Percentiles rank a stretch among this genome's conserved stretches.
phyloP scores from a whole-genome alignment of 2,329 filamentous ascomycete genomes.

The Clarireedia homoeocarpa region DNA sequence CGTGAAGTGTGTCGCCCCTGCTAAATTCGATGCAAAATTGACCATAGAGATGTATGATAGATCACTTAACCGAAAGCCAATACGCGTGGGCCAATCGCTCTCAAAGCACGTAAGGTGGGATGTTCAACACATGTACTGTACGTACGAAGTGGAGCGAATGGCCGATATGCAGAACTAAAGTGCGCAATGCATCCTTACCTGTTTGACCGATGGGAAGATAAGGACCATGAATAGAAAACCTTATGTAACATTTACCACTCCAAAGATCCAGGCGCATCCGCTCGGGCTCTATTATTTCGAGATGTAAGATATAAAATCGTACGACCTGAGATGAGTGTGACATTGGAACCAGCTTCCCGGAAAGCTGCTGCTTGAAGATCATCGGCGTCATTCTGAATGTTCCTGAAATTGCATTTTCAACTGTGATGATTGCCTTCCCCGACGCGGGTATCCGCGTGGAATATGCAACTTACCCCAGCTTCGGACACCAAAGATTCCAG shows the following conservation, averaged over 20 bases:
- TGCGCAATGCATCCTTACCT: background rate
- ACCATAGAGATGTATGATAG: background rate
- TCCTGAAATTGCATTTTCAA: background rate
- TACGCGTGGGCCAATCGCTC: background rate
- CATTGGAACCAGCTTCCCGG: conserved; percentile 8
- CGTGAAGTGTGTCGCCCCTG: conserved; percentile 6
- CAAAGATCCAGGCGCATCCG: background rate
- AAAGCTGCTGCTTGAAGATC: conserved; percentile 8
- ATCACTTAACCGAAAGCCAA: background rate
- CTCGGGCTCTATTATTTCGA: background rate
- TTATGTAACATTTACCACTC: background rate
- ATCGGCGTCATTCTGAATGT: background rate
- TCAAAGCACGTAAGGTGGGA: background rate
- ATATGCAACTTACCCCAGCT: conserved; percentile 5
- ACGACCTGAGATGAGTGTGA: background rate
- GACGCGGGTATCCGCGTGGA: conserved; percentile 7
- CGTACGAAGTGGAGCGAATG: too few relatives aligned
- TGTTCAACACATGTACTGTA: background rate
- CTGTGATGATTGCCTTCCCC: conserved; percentile 1
- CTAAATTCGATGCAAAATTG: background rate
- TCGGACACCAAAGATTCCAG: conserved; percentile 1
- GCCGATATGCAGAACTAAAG: too few relatives aligned
- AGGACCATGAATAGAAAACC: background rate
- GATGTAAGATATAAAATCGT: background rate
- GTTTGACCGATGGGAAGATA: background rate